Conservation (phyloP, 768 basidiomycete species). For the Naganishia onofrii region DNA sequence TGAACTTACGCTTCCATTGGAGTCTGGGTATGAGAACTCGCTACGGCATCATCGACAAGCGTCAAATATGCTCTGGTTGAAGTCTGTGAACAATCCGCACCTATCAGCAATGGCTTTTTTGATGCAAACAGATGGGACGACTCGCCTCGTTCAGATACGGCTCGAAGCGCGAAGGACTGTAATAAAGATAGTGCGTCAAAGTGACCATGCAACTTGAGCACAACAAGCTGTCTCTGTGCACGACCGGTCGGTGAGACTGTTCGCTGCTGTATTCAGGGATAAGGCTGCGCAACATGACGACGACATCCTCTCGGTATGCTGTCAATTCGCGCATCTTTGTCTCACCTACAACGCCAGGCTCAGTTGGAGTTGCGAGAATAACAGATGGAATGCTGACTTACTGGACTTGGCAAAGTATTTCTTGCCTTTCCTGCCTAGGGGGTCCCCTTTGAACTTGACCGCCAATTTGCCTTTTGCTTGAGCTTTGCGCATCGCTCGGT, state of each 20-base stretch:
- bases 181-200: constrained; percentile 13
- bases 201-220: constrained; percentile 18
- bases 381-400: neutral
- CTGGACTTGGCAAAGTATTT: constrained; percentile 20
- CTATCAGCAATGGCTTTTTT: neutral
- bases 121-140: too few species aligned
- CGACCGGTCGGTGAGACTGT: neutral
- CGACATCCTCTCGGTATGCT: constrained; percentile 16
- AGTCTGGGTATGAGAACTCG: constrained; percentile 23
- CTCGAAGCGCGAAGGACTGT: neutral
- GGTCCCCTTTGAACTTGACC: neutral
- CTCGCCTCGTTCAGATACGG: constrained; percentile 16
- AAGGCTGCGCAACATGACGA: neutral
- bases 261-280: neutral
- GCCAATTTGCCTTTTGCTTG: constrained; percentile 21
- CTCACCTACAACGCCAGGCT: neutral
- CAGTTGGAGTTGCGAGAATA: too few species aligned
- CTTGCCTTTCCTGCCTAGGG: neutral
- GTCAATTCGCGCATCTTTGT: constrained; percentile 19
- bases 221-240: constrained; percentile 8
- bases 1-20: constrained; percentile 14
- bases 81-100: neutral
- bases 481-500: constrained; percentile 1
- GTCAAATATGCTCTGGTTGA: constrained; percentile 13
- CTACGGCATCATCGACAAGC: constrained; percentile 12